Evolutionary conservation across 2,329 filamentous ascomycete genomes (phyloP), one percentile per base, ranked within the genome.

Genomic region (Claviceps capensis): DNA sequence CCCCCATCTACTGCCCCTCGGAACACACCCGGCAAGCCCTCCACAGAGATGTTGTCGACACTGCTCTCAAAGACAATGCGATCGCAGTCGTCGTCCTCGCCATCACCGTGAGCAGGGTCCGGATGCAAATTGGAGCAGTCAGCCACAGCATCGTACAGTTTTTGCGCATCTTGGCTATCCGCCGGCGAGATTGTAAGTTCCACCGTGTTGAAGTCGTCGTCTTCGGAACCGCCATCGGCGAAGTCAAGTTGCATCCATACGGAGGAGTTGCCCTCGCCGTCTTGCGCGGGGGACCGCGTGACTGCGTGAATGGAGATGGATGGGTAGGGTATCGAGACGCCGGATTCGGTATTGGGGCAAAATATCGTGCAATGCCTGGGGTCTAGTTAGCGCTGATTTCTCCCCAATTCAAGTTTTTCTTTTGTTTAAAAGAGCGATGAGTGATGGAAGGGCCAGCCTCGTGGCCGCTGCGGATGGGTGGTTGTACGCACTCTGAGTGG

Each of bases 51-150:
- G 45, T 74, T 69, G 22, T 75, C 75, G 4, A 58, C 61, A 52
- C 58, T 64, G 4, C 72, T 72, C 59, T 82, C 80, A 49, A 82
- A 80, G 4, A 82, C 65, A 38, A 82, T 78, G 23, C 74, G 68
- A 52, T 76, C 75, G 41, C 72, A 70, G 5, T 74, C 70, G 6
- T 76, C 76, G 1, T 76, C 77, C 0, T 78, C 78, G 0, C 76
- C 76, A 8, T 76, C 78, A 3, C 74, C 78, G 9, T 72, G 70
- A n/a, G 72, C 70, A 0, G 81, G 81, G 59, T 89, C 85, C 0
- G 86, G 86, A 61, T 90, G 82, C 14, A 90, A 69, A 60, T 90
- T 84, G 3, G 85, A 85, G 67, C 86, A 90, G 22, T 76, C 76
- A 1, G 85, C 82, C 55, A 90, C 80, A 40, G 86, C 85, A 17